These are phyloP conservation scores for Paspalum notatum DNA, from an alignment of 176 grass and related monocot genomes.

Conservation along the genomic window DNA sequence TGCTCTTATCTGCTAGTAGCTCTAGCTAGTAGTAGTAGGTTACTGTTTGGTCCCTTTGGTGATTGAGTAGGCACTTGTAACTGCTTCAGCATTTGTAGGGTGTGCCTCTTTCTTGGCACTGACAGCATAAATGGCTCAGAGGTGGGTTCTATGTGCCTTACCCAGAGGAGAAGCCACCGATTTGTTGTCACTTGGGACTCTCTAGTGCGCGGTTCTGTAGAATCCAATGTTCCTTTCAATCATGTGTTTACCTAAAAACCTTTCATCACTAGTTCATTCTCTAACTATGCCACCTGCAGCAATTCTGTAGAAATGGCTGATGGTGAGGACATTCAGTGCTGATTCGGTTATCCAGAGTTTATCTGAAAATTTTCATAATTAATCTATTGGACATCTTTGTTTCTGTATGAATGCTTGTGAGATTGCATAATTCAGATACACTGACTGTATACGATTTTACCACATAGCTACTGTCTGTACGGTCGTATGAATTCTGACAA, in stretches of 20 bases:
- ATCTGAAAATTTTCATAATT: not conserved
- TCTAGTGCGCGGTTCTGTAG: too few relatives aligned
- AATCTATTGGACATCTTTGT: not conserved
- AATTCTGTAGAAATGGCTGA: constrained; percentile 70
- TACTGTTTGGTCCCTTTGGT: too few relatives aligned
- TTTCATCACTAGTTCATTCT: not conserved
- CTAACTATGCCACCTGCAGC: constrained; percentile 27
- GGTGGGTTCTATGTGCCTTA: too few relatives aligned
- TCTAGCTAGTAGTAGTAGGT: too few relatives aligned
- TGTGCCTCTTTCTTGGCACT: too few relatives aligned
- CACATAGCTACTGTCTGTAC: not conserved
- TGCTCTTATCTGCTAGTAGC: too few relatives aligned
- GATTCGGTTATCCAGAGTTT: not conserved
- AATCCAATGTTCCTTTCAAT: not conserved
- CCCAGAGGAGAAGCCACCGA: too few relatives aligned
- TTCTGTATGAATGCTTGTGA: not conserved
- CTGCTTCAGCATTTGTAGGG: too few relatives aligned
- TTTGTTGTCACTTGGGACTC: too few relatives aligned
- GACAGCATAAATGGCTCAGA: too few relatives aligned
- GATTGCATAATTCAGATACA: not conserved
- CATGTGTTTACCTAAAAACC: not conserved
- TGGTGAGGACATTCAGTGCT: constrained; percentile 60
- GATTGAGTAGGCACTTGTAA: too few relatives aligned
- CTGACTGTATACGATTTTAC: not conserved
- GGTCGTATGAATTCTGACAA: not conserved